Base-by-base conservation (phyloP, 2,329 filamentous ascomycete species). In the Ophiocordyceps unilateralis region DNA sequence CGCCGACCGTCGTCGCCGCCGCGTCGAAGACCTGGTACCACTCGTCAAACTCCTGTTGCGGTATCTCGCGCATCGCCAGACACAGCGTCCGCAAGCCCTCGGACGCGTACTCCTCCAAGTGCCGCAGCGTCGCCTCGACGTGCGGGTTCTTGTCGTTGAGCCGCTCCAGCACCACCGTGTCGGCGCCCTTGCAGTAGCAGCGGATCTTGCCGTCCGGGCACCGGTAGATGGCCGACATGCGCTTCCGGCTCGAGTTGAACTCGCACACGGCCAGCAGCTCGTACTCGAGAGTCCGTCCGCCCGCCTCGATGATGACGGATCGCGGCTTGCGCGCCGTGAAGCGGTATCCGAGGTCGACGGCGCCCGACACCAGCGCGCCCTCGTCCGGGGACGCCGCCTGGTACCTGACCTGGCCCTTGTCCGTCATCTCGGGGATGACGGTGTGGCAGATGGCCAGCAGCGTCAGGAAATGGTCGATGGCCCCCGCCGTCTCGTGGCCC, bases 371-470 rank as follows among this genome's bases (percentile, higher is more conserved):
- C 41, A 98, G 67, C n/a, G 91, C 91, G 44, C 89, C 91, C 60
- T 98, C 91, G 51, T 98, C 91, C 1, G 91, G 91, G 21, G 91
- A 98, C 2, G 93, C 89, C 21, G 91, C 91, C 64, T 98, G 93
- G 53, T 98, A 98, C 62, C 93, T 96, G 69, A 98, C 95, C 32
- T 78, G 72, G 17, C 78, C 82, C 51, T 86, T 81, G 38, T 87
- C 83, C 41, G 78, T 78, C 53, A 79, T 71, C 63, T 98, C 91
- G 0, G 91, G 93, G 55, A 98, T 98, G 50, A 98, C 91, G 0
- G 91, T 98, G 60, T 98, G 91, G 53, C 91, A 98, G 7, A 83
- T 93, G 8, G 89, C 72, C 24, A 98, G 71, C 15, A 98, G 70
- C 2, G 83, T 74, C 41, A 96, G 69, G 60, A 98, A 96, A 52